phyloP scores from a whole-genome alignment of 192 early-diverging fungal genomes.

The Coemansia sp. region DNA sequence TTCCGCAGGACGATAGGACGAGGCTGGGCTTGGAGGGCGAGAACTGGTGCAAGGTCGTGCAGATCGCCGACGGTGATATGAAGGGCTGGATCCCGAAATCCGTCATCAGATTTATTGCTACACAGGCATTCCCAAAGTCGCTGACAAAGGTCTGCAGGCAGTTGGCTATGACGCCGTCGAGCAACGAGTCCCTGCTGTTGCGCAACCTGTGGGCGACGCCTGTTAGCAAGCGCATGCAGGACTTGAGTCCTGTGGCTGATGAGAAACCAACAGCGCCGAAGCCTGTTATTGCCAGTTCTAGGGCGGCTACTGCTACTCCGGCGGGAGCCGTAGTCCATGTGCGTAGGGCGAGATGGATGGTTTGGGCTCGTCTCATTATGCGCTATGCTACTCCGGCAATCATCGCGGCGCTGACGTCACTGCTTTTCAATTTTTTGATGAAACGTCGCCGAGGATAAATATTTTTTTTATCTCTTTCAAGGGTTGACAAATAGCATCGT shows the following conservation, averaged over 20 bases:
- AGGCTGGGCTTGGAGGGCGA: slow-evolving; percentile 21
- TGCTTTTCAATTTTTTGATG: slow-evolving; percentile 15
- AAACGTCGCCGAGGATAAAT: neutral
- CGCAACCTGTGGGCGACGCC: neutral
- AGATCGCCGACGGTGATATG: slow-evolving; percentile 52
- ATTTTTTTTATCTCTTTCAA: neutral
- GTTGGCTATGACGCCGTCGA: slow-evolving; percentile 21
- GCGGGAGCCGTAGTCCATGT: neutral
- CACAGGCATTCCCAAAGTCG: slow-evolving; percentile 53
- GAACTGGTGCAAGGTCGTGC: slow-evolving; percentile 41
- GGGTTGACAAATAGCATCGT: neutral
- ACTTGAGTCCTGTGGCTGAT: neutral
- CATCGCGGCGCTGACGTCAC: slow-evolving; percentile 42
- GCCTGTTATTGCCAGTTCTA: neutral
- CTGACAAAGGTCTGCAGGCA: slow-evolving; percentile 49
- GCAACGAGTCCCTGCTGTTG: slow-evolving; percentile 31
- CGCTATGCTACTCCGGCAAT: slow-evolving; percentile 43
- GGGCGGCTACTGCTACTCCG: neutral
- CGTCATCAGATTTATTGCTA: slow-evolving; percentile 55
- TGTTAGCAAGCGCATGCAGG: neutral
- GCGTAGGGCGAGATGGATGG: slow-evolving; percentile 7
- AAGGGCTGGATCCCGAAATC: slow-evolving; percentile 54
- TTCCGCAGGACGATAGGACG: slow-evolving; percentile 9
- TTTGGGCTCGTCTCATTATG: slow-evolving; percentile 26
- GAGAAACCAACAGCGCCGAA: neutral